These are phyloP conservation scores for Arthrobotrys conoides DNA, from an alignment of 2,329 filamentous ascomycete genomes.

Conservation along the genomic window DNA sequence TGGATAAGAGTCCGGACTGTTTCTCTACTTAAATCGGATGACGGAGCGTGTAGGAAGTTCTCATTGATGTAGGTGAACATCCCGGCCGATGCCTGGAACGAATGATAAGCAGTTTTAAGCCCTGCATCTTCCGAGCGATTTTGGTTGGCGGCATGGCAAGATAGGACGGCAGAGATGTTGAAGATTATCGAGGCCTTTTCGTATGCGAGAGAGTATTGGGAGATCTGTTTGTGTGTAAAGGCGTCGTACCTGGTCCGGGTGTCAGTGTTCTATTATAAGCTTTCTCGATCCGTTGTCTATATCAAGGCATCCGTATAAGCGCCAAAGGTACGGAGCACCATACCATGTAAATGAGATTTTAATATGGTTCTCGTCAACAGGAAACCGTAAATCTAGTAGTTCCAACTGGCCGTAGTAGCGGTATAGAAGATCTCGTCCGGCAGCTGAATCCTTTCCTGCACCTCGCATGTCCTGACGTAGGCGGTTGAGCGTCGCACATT, in stretches of 20 bases:
- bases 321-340: conserved; percentile 59
- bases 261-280: conserved; percentile 62
- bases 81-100: conserved; percentile 95
- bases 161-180: conserved; percentile 97
- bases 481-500: conserved; percentile 93
- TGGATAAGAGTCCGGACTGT: conserved; percentile 95
- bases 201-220: conserved; percentile 95
- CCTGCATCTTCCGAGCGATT: conserved; percentile 92
- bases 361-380: conserved; percentile 98
- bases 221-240: conserved; percentile 98
- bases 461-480: conserved; percentile 98
- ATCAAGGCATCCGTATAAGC: conserved; percentile 25
- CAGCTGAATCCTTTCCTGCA: conserved; percentile 94
- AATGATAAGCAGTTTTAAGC: conserved; percentile 96
- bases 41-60: conserved; percentile 97
- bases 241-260: conserved; percentile 85
- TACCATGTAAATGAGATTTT: conserved; percentile 99
- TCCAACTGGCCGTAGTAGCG: conserved; percentile 98
- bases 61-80: conserved; percentile 99
- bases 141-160: conserved; percentile 93
- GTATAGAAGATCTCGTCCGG: conserved; percentile 92
- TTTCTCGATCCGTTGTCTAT: conserved; percentile 12
- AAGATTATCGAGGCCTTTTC: conserved; percentile 99
- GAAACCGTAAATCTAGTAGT: conserved; percentile 91
- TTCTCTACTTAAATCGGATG: conserved; percentile 93